Conservation (phyloP, 2,329 filamentous ascomycete species). For the Dendrostoma leiphaemia region DNA sequence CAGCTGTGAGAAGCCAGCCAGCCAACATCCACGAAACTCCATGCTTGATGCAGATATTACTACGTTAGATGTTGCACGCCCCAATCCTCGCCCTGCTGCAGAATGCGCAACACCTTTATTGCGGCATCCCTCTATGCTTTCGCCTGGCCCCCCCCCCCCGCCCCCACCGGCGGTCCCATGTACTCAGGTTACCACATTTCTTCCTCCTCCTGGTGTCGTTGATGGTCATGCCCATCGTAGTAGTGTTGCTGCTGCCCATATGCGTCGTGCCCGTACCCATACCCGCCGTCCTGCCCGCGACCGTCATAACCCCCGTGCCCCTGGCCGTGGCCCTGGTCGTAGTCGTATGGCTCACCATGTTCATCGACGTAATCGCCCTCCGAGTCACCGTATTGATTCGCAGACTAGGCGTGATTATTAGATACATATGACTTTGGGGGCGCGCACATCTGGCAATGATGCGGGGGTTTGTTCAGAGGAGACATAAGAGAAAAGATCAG, state of each 20-base stretch:
- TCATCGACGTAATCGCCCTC: slow-evolving; percentile 32
- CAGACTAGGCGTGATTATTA: slow-evolving; percentile 23
- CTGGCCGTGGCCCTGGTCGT: slow-evolving; percentile 30
- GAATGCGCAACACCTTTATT: background rate
- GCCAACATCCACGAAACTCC: slow-evolving; percentile 16
- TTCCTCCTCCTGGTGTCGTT: slow-evolving; percentile 20
- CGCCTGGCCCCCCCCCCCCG: background rate
- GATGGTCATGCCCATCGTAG: slow-evolving; percentile 20
- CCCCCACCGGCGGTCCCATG: background rate
- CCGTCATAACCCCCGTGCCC: slow-evolving; percentile 18
- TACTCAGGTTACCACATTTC: slow-evolving; percentile 25
- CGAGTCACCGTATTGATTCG: slow-evolving; percentile 30
- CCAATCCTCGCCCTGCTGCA: background rate
- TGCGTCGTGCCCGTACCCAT: slow-evolving; percentile 29
- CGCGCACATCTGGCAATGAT: no score
- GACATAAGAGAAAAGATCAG: background rate
- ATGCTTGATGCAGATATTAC: slow-evolving; percentile 20
- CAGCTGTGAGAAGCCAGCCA: background rate
- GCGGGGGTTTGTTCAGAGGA: no score
- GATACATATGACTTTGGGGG: no score
- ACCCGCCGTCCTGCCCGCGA: slow-evolving; percentile 21
- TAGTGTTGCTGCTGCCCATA: slow-evolving; percentile 30
- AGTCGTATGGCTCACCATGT: slow-evolving; percentile 31
- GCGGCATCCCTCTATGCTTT: background rate
- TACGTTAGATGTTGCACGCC: slow-evolving; percentile 1